Base-by-base conservation (phyloP, 2,329 filamentous ascomycete genomes). In the Sporothrix pseudoabietina region DNA sequence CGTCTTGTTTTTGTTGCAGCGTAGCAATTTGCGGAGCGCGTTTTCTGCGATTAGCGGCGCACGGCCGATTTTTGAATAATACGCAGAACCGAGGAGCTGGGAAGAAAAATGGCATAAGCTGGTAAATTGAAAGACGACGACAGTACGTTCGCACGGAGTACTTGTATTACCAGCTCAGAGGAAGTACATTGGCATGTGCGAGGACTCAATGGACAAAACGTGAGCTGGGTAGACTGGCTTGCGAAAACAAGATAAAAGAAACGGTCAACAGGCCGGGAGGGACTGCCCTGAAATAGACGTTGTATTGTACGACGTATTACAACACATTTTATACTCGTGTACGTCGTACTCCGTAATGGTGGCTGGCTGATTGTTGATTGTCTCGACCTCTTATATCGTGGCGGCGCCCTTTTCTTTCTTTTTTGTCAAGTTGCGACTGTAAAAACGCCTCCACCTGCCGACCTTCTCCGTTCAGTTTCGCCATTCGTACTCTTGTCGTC, bases 21-120 rank as follows among this genome's bases (percentile, higher is more conserved):
- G 59, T 63, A n/a, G 59, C 59, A 63, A 22, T 63, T 41, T 41
- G 59, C 59, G 59, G 59, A 63, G 32, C n/a, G n/a, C 14, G 30
- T 32, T 32, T 57, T 32, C 35, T 44, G 39, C 4, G 59, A 26
- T 65, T 14, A 10, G 59, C 59, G 35, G 59, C 10, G 59, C 59
- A 44, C 39, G 35, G 59, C 19, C 59, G 59, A 26, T 65, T 14
- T 65, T 65, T 44, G 59, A 26, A 26, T 26, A 65, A 26, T 26
- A 44, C 59, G 59, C 26, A 26, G 26, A 41, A 63, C 12, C 26
- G 14, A 57, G 1, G 26, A 32, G 54, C 22, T 57, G 54, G 26
- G 10, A 57, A 32, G 26, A 9, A 9, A 30, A 57, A 32, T 16
- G 12, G 12, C 26, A 32, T 14, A 30, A 9, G 52, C 12, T 19